These are phyloP conservation scores for Teunomyces cretensis DNA, from an alignment of 805 yeast genomes.

Conservation along the genomic window DNA sequence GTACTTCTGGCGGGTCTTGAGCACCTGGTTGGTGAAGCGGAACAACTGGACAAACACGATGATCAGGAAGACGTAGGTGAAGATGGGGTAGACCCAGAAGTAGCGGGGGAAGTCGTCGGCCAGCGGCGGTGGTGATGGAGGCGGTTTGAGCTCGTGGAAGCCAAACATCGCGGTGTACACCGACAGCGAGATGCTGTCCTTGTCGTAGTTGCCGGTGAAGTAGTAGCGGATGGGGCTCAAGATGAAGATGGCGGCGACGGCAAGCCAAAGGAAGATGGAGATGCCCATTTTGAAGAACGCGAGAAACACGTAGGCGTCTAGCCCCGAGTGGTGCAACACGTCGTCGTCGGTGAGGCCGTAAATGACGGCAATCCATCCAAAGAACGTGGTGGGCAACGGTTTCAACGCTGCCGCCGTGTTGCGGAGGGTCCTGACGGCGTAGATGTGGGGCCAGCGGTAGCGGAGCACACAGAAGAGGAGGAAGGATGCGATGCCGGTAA, in stretches of 20 bases:
- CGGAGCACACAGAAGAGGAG: conserved; percentile 50
- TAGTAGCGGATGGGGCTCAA: conserved; percentile 40
- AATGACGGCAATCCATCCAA: conserved; percentile 26
- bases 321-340: conserved; percentile 22
- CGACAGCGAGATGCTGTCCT: conserved; percentile 26
- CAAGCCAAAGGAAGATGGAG: conserved; percentile 18
- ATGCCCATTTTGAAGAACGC: conserved; percentile 38
- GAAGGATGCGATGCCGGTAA: conserved; percentile 48
- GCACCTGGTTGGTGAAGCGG: conserved; percentile 47
- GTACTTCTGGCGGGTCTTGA: conserved; percentile 54
- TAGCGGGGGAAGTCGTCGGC: conserved; percentile 42
- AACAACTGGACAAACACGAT: conserved; percentile 47
- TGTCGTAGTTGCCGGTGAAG: conserved; percentile 44
- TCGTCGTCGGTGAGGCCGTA: conserved; percentile 25
- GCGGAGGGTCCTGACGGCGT: conserved; percentile 54
- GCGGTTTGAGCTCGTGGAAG: too few species aligned
- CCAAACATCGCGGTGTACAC: too few species aligned
- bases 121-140: conserved; percentile 15
- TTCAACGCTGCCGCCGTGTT: conserved; percentile 32
- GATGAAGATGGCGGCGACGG: conserved; percentile 25
- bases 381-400: conserved; percentile 39
- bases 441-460: conserved; percentile 55
- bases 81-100: conserved; percentile 53
- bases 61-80: conserved; percentile 54
- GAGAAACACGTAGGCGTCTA: conserved; percentile 36